Evolutionary conservation across 2,329 filamentous ascomycete species (phyloP).

Genomic region (Fusarium bactridioides): DNA sequence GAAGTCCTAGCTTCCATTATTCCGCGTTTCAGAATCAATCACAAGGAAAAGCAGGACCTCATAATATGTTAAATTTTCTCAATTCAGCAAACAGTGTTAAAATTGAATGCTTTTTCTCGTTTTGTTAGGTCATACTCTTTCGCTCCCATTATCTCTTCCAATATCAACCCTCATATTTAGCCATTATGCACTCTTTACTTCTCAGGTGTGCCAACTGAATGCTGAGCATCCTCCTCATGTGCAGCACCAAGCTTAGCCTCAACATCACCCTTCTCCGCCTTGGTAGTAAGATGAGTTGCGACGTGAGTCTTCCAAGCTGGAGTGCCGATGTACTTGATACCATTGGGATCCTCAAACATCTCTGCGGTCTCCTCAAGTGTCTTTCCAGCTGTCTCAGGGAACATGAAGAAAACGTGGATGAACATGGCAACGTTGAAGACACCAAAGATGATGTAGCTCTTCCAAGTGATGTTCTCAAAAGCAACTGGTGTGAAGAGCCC

Average conservation of each 20-base stretch:
- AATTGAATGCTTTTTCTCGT: background rate
- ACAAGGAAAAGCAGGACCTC: accelerated
- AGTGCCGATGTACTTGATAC: slow-evolving; percentile 31
- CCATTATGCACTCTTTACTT: background rate
- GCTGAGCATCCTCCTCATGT: background rate
- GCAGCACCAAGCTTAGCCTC: slow-evolving; percentile 27
- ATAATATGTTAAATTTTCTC: background rate
- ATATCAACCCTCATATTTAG: too few relatives aligned
- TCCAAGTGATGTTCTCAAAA: slow-evolving; percentile 39
- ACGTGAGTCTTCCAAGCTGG: slow-evolving; percentile 35
- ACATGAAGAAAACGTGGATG: slow-evolving; percentile 51
- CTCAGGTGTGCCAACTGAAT: background rate
- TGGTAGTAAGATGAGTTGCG: slow-evolving; percentile 5
- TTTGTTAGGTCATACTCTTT: too few relatives aligned
- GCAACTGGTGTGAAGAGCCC: slow-evolving; percentile 45
- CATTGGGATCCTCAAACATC: slow-evolving; percentile 42
- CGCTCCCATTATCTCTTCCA: too few relatives aligned
- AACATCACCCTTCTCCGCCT: slow-evolving; percentile 31
- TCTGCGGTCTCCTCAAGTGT: slow-evolving; percentile 69
- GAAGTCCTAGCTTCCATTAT: background rate
- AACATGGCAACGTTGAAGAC: slow-evolving; percentile 35
- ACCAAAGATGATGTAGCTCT: slow-evolving; percentile 32
- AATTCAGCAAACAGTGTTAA: accelerated
- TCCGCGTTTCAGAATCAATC: background rate
- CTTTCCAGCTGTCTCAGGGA: slow-evolving; percentile 56